Conservation (phyloP, 208 protist genomes). For the Trichomonas vaginalis region DNA sequence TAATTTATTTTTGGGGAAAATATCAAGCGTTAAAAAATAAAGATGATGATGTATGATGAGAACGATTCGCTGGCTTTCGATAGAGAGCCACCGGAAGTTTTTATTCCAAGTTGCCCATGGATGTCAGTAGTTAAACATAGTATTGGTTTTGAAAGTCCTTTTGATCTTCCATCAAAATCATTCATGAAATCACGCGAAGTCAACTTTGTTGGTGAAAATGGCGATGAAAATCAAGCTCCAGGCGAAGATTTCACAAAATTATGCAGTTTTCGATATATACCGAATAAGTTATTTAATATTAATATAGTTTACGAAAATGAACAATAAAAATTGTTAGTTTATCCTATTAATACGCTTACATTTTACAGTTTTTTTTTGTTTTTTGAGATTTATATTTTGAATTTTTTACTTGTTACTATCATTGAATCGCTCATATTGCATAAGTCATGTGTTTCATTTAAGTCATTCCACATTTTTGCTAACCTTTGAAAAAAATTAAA, state of each 20-base stretch:
- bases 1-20: background rate
- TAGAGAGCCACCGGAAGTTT: background rate
- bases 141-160: background rate
- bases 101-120: background rate
- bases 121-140: background rate
- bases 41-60: background rate
- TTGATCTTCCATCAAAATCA: background rate
- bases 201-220: background rate
- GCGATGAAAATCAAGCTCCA: background rate
- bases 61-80: background rate
- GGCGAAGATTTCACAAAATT: background rate
- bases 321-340: too few relatives aligned
- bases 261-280: background rate
- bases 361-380: too few relatives aligned
- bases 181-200: background rate
- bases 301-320: background rate
- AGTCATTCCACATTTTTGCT: too few relatives aligned
- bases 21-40: background rate
- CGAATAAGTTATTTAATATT: background rate
- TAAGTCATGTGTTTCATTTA: too few relatives aligned
- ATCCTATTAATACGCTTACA: too few relatives aligned
- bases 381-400: too few relatives aligned
- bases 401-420: too few relatives aligned
- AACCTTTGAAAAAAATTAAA: too few relatives aligned
- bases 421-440: too few relatives aligned